Evolutionary conservation across 495 filamentous ascomycete genomes (phyloP).

Genomic region (Podospora conica): DNA sequence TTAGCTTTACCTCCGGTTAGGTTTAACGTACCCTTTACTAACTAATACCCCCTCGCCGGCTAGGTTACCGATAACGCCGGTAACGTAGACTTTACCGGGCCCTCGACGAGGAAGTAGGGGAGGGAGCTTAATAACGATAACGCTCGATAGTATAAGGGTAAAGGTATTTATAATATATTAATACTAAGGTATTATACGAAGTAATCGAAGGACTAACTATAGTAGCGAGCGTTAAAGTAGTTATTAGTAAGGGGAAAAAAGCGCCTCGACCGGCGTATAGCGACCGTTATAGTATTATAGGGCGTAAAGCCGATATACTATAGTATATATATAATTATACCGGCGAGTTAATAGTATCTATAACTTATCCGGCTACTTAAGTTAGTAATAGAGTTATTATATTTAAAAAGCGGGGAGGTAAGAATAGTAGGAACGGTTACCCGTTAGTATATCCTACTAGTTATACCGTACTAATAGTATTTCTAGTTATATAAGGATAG

Average conservation of each 20-base stretch:
- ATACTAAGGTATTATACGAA: background rate
- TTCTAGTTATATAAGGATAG: background rate
- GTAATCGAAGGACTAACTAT: background rate
- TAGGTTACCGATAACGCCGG: too few relatives aligned
- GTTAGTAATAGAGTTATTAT: too few relatives aligned
- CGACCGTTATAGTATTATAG: background rate
- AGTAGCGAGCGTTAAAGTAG: background rate
- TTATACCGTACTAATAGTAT: background rate
- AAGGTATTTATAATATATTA: background rate
- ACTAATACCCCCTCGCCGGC: too few relatives aligned
- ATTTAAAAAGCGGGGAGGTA: too few relatives aligned
- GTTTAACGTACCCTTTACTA: too few relatives aligned
- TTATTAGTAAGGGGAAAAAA: background rate
- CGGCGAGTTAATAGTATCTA: background rate
- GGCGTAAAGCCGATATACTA: background rate
- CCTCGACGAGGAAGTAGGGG: too few relatives aligned
- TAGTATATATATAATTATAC: background rate
- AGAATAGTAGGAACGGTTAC: too few relatives aligned
- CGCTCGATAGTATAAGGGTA: too few relatives aligned
- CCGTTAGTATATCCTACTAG: background rate
- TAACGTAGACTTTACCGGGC: too few relatives aligned
- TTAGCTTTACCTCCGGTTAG: too few relatives aligned
- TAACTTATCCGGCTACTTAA: background rate
- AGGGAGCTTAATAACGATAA: too few relatives aligned
- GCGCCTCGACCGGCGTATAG: background rate